Conservation (phyloP, 345 rosid species). For the Litchi chinensis region DNA sequence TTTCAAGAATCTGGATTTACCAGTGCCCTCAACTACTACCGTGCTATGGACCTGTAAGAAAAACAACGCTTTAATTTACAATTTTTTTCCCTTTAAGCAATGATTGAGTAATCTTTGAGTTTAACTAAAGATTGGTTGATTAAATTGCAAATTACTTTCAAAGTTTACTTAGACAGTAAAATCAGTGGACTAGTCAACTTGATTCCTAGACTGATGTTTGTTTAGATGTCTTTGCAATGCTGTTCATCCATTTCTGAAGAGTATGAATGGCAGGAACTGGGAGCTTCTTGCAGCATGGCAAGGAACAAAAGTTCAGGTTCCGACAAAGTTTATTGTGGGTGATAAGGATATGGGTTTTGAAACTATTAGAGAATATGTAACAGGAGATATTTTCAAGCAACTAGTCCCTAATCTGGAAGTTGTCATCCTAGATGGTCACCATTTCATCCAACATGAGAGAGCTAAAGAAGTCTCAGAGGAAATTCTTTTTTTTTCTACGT, state of each 20-base stretch:
- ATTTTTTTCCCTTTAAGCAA: too few species aligned
- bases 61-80: not conserved
- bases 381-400: conserved; percentile 55
- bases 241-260: not conserved
- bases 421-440: conserved; percentile 61
- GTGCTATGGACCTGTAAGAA: conserved; percentile 62
- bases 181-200: too few species aligned
- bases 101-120: too few species aligned
- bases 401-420: conserved; percentile 58
- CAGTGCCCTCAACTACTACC: conserved; percentile 59
- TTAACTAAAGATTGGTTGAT: not conserved
- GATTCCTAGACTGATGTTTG: too few species aligned
- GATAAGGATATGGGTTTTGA: conserved; percentile 54
- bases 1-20: conserved; percentile 70
- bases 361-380: conserved; percentile 35
- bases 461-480: conserved; percentile 53
- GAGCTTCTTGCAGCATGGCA: conserved; percentile 62
- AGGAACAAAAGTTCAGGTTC: conserved; percentile 53
- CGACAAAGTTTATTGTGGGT: conserved; percentile 54
- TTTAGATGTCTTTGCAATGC: too few species aligned
- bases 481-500: conserved; percentile 52
- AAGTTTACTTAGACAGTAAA: too few species aligned
- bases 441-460: conserved; percentile 64
- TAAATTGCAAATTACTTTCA: not conserved
- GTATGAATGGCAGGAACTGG: conserved; percentile 53